Evolutionary conservation across 805 yeast species (phyloP), one percentile per base, ranked within the genome.

Genomic region (Jamesozyma jinghongensis): DNA sequence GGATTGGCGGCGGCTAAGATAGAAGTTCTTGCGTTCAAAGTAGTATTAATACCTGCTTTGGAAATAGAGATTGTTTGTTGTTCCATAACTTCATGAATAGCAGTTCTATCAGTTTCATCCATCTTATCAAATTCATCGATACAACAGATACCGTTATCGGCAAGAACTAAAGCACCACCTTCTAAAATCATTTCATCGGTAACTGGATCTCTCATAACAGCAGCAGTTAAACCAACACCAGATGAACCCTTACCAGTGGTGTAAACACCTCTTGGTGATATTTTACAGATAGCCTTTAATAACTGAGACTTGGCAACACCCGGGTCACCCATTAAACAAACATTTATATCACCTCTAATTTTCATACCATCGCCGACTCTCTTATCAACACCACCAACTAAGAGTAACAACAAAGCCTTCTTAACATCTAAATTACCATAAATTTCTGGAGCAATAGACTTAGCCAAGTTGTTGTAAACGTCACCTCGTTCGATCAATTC

Each of bases 1-100:
- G 98, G 98, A 67, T 92, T 92, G n/a, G 98, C 98, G 25, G 98
- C 98, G 0, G 98, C 98, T 48, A 92, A 66, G 45, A 92, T 85
- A 4, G 97, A 88, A 0, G 97, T 77, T 61, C 98, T 76, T 6
- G 98, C 98, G 59, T 92, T 92, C 52, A 92, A 70, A 2, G 97
- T 85, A 8, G 98, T 92, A 47, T 92, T 85, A 52, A 92, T 92
- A 51, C 98, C 98, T 3, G 98, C 98, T 64, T 92, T 92, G 33
- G 97, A 85, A 43, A 92, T 92, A 18, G 95, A 85, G 44, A 92
- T 92, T 2, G 98, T 92, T 65, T 92, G 98, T 63, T 92, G 98
- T 67, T 92, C 98, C 98, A 92, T 92, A 27, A 92, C 98, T 70
- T 90, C 98, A 65, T 90, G 97, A 57, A 92, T 92, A 1, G 97